Percentiles rank a stretch among this genome's conserved stretches.
phyloP scores from a whole-genome alignment of 176 grass and related monocot species.

The Paspalum vaginatum region DNA sequence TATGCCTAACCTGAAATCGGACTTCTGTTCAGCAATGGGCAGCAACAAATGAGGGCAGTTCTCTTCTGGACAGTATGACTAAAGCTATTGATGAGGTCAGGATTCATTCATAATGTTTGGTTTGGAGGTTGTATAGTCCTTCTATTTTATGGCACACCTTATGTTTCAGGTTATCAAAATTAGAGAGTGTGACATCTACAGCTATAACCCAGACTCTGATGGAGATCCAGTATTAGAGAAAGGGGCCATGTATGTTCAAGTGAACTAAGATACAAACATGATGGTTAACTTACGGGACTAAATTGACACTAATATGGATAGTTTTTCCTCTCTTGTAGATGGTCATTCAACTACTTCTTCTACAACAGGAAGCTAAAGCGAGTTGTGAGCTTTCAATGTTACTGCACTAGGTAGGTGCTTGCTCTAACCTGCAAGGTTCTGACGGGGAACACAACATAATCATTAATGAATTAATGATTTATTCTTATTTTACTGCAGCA shows the following conservation, averaged over 20 bases:
- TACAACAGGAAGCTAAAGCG: slow-evolving; percentile 97
- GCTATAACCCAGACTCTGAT: slow-evolving; percentile 91
- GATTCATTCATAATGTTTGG: background rate
- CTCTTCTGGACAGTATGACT: slow-evolving; percentile 86
- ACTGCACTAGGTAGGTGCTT: slow-evolving; percentile 69
- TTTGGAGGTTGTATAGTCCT: background rate
- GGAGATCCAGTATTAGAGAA: slow-evolving; percentile 82
- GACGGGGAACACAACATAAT: background rate
- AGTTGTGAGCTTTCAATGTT: slow-evolving; percentile 91
- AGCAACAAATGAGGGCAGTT: slow-evolving; percentile 56
- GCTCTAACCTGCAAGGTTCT: background rate
- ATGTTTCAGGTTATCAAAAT: slow-evolving; percentile 82
- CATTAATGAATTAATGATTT: slow-evolving; percentile 7
- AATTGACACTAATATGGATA: slow-evolving; percentile 38
- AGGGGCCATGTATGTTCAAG: slow-evolving; percentile 75
- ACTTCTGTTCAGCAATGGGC: slow-evolving; percentile 74
- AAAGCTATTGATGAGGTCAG: slow-evolving; percentile 91
- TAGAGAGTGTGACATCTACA: slow-evolving; percentile 87
- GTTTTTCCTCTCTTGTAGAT: slow-evolving; percentile 49
- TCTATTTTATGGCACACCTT: background rate
- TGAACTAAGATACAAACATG: background rate
- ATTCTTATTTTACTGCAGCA: slow-evolving; percentile 48
- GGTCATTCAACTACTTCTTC: slow-evolving; percentile 92
- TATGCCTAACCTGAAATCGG: slow-evolving; percentile 5
- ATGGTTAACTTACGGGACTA: background rate